These are phyloP conservation scores for Beauveria varroae DNA, from an alignment of 2,329 filamentous ascomycete species.

Conservation along the genomic window DNA sequence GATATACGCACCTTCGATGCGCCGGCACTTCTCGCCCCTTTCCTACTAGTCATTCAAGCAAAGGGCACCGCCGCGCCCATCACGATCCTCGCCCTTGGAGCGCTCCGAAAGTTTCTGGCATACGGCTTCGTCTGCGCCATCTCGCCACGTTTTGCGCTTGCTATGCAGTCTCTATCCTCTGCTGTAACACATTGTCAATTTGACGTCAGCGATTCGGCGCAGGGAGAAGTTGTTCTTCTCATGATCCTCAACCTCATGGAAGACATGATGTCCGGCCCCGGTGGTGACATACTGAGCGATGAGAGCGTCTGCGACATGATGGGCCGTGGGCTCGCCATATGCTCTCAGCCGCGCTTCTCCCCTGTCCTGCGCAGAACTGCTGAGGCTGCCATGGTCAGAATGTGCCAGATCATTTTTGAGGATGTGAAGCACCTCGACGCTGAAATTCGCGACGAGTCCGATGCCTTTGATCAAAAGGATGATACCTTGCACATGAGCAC, in stretches of 20 bases:
- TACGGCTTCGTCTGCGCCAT: conserved; percentile 82
- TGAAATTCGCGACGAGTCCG: conserved; percentile 60
- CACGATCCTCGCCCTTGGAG: conserved; percentile 86
- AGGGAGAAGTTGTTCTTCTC: conserved; percentile 90
- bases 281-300: conserved; percentile 88
- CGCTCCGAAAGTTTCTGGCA: conserved; percentile 91
- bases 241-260: conserved; percentile 98
- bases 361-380: conserved; percentile 85
- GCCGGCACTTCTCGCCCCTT: conserved; percentile 81
- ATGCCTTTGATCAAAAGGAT: conserved; percentile 59
- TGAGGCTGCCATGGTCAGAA: conserved; percentile 95
- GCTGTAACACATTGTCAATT: conserved; percentile 97
- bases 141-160: conserved; percentile 81
- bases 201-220: conserved; percentile 88
- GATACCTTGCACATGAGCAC: conserved; percentile 74
- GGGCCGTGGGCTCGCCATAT: conserved; percentile 95
- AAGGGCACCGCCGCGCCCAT: conserved; percentile 95
- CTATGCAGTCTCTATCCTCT: conserved; percentile 89
- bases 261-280: conserved; percentile 90
- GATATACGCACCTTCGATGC: conserved; percentile 88
- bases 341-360: conserved; percentile 85
- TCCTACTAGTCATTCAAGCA: conserved; percentile 91
- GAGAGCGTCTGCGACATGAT: conserved; percentile 99
- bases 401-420: conserved; percentile 98
- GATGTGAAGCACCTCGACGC: conserved; percentile 81